These are phyloP conservation scores for Plasmopara viticola DNA, from an alignment of 352 stramenopile genomes.

Conservation along the genomic window DNA sequence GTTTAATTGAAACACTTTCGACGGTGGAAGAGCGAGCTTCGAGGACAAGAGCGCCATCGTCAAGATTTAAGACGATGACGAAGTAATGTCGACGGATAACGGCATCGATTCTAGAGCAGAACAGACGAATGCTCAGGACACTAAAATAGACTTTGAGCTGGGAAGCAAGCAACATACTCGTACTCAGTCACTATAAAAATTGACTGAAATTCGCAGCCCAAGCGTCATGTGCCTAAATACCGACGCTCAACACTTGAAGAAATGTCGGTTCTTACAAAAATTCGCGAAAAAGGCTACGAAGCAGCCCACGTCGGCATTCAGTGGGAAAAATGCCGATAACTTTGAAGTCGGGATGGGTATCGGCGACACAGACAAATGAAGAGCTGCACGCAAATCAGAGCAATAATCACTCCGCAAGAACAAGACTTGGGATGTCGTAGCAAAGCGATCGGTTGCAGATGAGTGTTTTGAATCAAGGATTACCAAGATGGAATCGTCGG, in stretches of 20 bases:
- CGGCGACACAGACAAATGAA: neutral
- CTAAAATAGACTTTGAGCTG: neutral
- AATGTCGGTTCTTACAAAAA: neutral
- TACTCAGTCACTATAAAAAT: too few relatives aligned
- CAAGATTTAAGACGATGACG: neutral
- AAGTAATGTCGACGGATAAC: neutral
- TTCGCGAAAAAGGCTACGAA: neutral
- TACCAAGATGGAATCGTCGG: too few relatives aligned
- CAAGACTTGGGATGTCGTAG: neutral
- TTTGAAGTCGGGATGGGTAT: neutral
- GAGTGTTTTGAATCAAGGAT: too few relatives aligned
- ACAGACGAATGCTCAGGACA: neutral
- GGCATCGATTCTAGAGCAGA: neutral
- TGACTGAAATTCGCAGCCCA: neutral
- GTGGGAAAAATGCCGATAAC: too few relatives aligned
- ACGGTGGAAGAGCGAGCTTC: too few relatives aligned
- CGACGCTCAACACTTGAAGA: neutral
- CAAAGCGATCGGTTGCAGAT: too few relatives aligned
- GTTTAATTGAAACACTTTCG: neutral
- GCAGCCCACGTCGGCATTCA: neutral
- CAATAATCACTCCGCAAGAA: neutral
- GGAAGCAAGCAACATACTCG: neutral
- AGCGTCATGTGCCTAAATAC: neutral
- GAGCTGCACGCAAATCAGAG: neutral
- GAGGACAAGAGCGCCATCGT: neutral